These are phyloP conservation scores for Jimgerdemannia lactiflua DNA, from an alignment of 192 early-diverging fungal genomes.

Conservation along the genomic window DNA sequence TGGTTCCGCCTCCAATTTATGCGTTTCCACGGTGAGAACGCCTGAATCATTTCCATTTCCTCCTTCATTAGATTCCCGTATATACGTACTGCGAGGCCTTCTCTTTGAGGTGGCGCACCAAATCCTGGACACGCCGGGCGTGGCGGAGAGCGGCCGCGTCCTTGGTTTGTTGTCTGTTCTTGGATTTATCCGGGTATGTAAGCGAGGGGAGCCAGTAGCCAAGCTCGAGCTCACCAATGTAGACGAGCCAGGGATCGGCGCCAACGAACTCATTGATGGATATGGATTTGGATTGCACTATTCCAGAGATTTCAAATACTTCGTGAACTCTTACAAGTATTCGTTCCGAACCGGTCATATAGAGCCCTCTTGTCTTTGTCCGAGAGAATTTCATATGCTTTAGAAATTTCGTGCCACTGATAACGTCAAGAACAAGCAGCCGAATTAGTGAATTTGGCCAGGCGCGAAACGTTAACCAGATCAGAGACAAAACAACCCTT, in stretches of 20 bases:
- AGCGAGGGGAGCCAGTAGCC: background rate
- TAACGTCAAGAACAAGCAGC: no score
- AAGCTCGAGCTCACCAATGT: background rate
- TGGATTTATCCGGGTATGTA: background rate
- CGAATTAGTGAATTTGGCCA: no score
- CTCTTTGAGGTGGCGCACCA: no score
- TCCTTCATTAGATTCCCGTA: no score
- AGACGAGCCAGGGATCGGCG: background rate
- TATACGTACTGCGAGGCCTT: no score
- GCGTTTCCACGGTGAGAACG: no score
- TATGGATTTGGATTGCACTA: background rate
- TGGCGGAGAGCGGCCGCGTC: no score
- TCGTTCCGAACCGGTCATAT: slow-evolving; percentile 71
- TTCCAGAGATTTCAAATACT: background rate
- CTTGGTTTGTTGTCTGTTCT: slow-evolving; percentile 10
- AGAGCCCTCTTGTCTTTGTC: slow-evolving; percentile 74
- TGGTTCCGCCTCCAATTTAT: no score
- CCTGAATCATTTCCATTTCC: no score
- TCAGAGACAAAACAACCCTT: no score
- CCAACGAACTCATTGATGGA: background rate
- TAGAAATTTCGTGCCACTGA: slow-evolving; percentile 78
- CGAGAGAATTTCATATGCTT: slow-evolving; percentile 81
- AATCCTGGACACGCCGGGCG: no score
- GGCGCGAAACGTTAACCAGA: no score
- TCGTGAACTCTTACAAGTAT: slow-evolving; percentile 8